phyloP scores from a whole-genome alignment of 345 rosid genomes.

The Geranium brycei region DNA sequence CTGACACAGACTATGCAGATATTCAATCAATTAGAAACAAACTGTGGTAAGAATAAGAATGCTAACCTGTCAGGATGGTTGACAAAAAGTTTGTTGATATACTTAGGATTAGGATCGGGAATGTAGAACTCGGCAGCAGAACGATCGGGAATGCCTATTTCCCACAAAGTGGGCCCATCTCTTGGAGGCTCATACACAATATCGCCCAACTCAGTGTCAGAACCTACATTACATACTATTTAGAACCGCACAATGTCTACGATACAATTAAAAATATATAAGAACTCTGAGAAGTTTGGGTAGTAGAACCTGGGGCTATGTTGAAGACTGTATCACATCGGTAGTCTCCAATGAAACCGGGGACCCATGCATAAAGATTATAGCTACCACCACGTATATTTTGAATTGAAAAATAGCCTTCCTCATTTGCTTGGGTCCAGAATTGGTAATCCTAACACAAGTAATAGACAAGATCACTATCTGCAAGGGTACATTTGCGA shows the following conservation, averaged over 20 bases:
- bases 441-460: conserved; percentile 68
- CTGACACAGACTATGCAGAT: neutral
- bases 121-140: conserved; percentile 74
- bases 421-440: conserved; percentile 51
- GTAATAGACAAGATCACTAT: conserved; percentile 2
- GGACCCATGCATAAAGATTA: conserved; percentile 57
- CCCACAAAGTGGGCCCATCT: conserved; percentile 81
- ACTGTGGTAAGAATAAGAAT: neutral
- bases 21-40: neutral
- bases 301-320: conserved; percentile 35
- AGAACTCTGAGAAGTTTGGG: neutral
- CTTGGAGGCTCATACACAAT: conserved; percentile 72
- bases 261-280: neutral
- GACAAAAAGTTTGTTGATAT: conserved; percentile 47
- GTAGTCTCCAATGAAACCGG: conserved; percentile 87
- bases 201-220: conserved; percentile 34
- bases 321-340: conserved; percentile 28
- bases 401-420: conserved; percentile 46
- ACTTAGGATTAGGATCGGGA: conserved; percentile 58
- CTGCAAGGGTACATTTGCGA: neutral
- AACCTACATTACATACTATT: conserved; percentile 20
- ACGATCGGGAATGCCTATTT: conserved; percentile 81
- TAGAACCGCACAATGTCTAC: neutral
- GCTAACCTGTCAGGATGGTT: conserved; percentile 47
- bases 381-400: conserved; percentile 42